phyloP scores from a whole-genome alignment of 345 rosid species.

The Barbarea vulgaris region DNA sequence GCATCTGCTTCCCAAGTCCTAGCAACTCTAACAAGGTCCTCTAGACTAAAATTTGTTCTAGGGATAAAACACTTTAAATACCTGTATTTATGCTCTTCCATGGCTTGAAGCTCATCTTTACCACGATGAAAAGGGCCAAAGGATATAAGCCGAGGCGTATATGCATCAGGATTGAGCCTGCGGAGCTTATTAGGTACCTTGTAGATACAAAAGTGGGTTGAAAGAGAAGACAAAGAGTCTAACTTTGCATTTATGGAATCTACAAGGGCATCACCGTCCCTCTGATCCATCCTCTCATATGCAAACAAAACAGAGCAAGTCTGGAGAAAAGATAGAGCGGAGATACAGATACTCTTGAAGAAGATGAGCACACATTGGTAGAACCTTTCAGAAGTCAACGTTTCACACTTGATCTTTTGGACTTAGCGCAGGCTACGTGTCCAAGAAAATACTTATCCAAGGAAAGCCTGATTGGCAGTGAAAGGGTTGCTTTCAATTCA shows the following conservation, averaged over 20 bases:
- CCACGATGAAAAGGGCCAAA: conserved; percentile 34
- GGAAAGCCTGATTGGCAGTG: not conserved
- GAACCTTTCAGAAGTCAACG: not conserved
- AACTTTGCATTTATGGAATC: conserved; percentile 33
- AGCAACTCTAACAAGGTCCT: conserved; percentile 15
- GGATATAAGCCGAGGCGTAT: conserved; percentile 33
- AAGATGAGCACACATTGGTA: not conserved
- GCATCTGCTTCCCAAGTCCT: conserved; percentile 35
- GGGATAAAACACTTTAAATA: conserved; percentile 35
- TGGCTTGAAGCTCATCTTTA: conserved; percentile 20
- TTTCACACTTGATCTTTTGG: not conserved
- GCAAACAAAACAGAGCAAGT: not conserved
- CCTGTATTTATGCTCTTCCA: conserved; percentile 43
- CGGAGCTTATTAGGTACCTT: conserved; percentile 36
- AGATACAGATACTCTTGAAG: not conserved
- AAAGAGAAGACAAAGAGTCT: conserved; percentile 27
- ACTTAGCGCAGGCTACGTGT: not conserved
- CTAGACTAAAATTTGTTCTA: conserved; percentile 28
- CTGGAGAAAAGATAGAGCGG: not conserved
- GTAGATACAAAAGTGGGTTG: conserved; percentile 31
- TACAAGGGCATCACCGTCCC: not conserved
- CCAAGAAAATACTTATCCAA: no score
- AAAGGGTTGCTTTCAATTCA: not conserved
- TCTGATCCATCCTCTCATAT: not conserved
- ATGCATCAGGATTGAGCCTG: conserved; percentile 28